phyloP scores from a whole-genome alignment of 2,329 filamentous ascomycete genomes.

The Cladosporium velox region DNA sequence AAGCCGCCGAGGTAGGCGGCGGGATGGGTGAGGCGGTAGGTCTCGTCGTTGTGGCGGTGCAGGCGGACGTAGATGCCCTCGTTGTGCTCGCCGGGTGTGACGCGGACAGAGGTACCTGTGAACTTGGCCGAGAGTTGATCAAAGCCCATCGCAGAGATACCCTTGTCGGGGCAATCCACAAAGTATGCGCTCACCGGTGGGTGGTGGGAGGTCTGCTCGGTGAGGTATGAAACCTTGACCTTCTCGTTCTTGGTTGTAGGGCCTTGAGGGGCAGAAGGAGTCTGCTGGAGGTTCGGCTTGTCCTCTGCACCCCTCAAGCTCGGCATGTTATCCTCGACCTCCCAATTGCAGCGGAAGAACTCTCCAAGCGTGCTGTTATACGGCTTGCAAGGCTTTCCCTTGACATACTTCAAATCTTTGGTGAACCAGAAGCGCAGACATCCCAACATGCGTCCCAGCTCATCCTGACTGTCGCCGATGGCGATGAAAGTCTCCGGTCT shows the following conservation, averaged over 20 bases:
- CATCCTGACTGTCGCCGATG: constrained; percentile 86
- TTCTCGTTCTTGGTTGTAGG: constrained; percentile 45
- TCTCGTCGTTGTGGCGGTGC: constrained; percentile 77
- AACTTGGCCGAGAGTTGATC: constrained; percentile 98
- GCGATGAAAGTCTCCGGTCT: constrained; percentile 85
- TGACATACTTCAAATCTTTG: constrained; percentile 98
- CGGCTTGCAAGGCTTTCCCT: constrained; percentile 97
- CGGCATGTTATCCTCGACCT: constrained; percentile 77
- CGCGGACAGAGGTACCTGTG: constrained; percentile 90
- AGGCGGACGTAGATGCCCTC: constrained; percentile 92
- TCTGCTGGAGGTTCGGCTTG: constrained; percentile 28
- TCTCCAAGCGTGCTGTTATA: constrained; percentile 97
- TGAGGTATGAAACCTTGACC: constrained; percentile 87
- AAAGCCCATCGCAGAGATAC: constrained; percentile 83
- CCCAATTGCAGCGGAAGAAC: constrained; percentile 98
- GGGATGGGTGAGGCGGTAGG: constrained; percentile 93
- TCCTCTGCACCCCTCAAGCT: constrained; percentile 46
- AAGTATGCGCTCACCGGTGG: constrained; percentile 96
- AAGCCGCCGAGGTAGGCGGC: constrained; percentile 90
- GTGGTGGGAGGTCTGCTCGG: constrained; percentile 97
- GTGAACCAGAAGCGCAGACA: constrained; percentile 98
- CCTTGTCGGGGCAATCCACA: constrained; percentile 87
- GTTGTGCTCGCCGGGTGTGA: constrained; percentile 89
- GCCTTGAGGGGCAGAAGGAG: constrained; percentile 27
- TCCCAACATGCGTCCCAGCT: constrained; percentile 90